Conservation (phyloP, 345 rosid species). For the Gossypium australe region DNA sequence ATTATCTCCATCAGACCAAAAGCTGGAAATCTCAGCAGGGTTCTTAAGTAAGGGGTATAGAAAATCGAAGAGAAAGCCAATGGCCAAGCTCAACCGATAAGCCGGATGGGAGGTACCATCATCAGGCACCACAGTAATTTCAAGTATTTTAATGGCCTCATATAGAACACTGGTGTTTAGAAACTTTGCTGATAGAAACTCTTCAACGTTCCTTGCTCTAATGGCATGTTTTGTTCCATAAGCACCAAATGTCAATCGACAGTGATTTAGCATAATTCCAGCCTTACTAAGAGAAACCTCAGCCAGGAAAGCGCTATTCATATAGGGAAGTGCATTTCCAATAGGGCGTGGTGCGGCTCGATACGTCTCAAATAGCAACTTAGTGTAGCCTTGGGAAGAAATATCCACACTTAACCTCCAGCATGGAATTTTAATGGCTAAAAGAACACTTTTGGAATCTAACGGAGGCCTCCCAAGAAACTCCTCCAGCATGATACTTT, state of each 20-base stretch:
- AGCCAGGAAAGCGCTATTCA: constrained; percentile 75
- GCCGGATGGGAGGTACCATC: constrained; percentile 38
- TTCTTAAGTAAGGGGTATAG: constrained; percentile 33
- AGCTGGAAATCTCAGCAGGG: constrained; percentile 6
- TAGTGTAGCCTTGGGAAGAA: constrained; percentile 21
- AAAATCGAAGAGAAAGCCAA: constrained; percentile 67
- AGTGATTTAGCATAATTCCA: constrained; percentile 36
- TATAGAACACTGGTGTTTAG: constrained; percentile 41
- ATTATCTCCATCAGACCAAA: constrained; percentile 13
- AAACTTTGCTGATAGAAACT: constrained; percentile 47
- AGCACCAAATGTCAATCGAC: constrained; percentile 68
- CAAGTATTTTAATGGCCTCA: constrained; percentile 52
- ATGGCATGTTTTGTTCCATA: constrained; percentile 66
- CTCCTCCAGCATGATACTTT: constrained; percentile 45
- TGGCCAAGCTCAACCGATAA: constrained; percentile 71
- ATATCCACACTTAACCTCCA: constrained; percentile 22
- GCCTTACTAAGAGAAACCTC: constrained; percentile 34
- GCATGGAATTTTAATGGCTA: constrained; percentile 46
- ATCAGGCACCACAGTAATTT: constrained; percentile 42
- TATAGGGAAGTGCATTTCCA: constrained; percentile 72
- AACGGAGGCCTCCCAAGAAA: constrained; percentile 56
- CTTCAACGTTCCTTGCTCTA: constrained; percentile 60
- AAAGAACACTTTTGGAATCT: constrained; percentile 41
- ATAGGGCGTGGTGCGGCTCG: constrained; percentile 72
- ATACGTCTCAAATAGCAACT: constrained; percentile 58